Evolutionary conservation across 2,329 filamentous ascomycete species (phyloP).

Genomic region (Phialophora chinensis): DNA sequence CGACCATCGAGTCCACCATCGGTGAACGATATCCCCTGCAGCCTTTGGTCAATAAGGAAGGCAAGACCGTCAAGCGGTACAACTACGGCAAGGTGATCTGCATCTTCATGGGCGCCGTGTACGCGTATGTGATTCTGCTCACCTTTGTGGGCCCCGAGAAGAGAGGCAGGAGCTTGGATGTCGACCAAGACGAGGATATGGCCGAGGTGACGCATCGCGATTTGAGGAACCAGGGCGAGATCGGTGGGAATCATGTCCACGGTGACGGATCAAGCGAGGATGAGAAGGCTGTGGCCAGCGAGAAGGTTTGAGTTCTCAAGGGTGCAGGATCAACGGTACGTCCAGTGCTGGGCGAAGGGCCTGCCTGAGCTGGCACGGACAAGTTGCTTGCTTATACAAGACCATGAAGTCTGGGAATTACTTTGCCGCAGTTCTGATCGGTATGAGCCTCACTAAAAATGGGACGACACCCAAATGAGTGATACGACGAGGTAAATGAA

Average conservation of each 20-base stretch:
- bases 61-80: slow-evolving; percentile 58
- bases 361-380: neutral
- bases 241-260: slow-evolving; percentile 9
- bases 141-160: slow-evolving; percentile 57
- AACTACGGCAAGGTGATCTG: slow-evolving; percentile 84
- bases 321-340: neutral
- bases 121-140: slow-evolving; percentile 62
- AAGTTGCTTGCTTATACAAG: neutral
- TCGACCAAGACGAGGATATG: slow-evolving; percentile 55
- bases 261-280: slow-evolving; percentile 28
- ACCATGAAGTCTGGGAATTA: too few species aligned
- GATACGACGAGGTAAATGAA: neutral
- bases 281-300: slow-evolving; percentile 31
- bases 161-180: slow-evolving; percentile 54
- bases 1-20: slow-evolving; percentile 76
- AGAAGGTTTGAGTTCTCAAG: slow-evolving; percentile 21
- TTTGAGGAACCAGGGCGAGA: slow-evolving; percentile 27
- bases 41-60: slow-evolving; percentile 52
- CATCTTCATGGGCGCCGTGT: slow-evolving; percentile 90
- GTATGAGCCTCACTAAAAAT: neutral
- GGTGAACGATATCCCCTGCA: slow-evolving; percentile 76
- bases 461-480: neutral
- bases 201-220: slow-evolving; percentile 45
- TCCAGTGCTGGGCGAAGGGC: neutral
- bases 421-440: too few species aligned